These are phyloP conservation scores for Elaphomyces granulatus DNA, from an alignment of 495 filamentous ascomycete genomes.

Conservation along the genomic window DNA sequence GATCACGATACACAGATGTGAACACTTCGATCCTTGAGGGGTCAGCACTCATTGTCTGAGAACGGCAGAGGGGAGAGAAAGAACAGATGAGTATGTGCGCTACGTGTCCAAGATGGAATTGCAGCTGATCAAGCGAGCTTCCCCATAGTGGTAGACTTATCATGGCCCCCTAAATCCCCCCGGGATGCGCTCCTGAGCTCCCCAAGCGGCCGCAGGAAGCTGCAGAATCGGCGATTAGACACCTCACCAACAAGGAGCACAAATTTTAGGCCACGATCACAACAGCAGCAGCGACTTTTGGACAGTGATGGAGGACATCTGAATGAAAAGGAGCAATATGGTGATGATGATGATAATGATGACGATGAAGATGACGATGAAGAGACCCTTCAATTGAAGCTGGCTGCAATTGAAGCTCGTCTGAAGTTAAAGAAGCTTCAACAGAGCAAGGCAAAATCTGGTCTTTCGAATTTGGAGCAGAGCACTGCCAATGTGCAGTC, in stretches of 20 bases:
- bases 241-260: background rate
- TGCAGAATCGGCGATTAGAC: too few species aligned
- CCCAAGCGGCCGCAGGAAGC: constrained; percentile 58
- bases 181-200: constrained; percentile 72
- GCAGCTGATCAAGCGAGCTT: too few species aligned
- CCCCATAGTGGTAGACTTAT: constrained; percentile 33
- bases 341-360: constrained; percentile 22
- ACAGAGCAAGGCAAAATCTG: constrained; percentile 33
- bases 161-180: constrained; percentile 82
- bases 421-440: constrained; percentile 82
- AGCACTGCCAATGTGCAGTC: constrained; percentile 12
- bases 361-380: constrained; percentile 74
- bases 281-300: constrained; percentile 28
- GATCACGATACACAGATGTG: too few species aligned
- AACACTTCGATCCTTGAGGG: too few species aligned
- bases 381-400: constrained; percentile 67
- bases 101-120: too few species aligned
- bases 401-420: constrained; percentile 74
- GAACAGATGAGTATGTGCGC: too few species aligned
- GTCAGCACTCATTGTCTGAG: too few species aligned
- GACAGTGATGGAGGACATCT: too few species aligned
- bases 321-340: too few species aligned
- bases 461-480: constrained; percentile 8
- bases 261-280: constrained; percentile 3
- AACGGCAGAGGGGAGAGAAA: too few species aligned